A percentile compares a stretch with the other conserved stretches of the same genome.
phyloP scores from a whole-genome alignment of 2,329 filamentous ascomycete species.

The Dothidotthia symphoricarpi region DNA sequence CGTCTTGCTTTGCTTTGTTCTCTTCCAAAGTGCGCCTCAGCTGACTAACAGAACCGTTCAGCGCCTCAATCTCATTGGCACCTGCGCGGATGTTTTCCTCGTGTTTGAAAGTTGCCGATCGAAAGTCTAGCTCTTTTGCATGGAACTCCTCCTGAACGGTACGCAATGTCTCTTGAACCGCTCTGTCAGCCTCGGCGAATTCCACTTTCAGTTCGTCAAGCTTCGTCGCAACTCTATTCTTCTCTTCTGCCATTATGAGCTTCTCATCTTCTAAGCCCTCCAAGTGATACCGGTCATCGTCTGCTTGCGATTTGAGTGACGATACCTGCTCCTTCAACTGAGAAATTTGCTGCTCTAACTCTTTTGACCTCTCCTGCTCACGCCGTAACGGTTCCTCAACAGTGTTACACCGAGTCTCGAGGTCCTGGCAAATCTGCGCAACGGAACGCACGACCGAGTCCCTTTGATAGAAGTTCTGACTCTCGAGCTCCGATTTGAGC shows the following conservation, averaged over 20 bases:
- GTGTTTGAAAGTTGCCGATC: slow-evolving; percentile 17
- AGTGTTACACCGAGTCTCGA: slow-evolving; percentile 56
- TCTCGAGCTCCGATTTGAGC: slow-evolving; percentile 46
- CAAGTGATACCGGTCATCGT: slow-evolving; percentile 30
- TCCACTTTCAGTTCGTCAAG: slow-evolving; percentile 36
- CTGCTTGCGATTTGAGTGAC: slow-evolving; percentile 27
- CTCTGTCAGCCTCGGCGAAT: slow-evolving; percentile 39
- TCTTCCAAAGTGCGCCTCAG: slow-evolving; percentile 10
- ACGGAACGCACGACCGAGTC: slow-evolving; percentile 52
- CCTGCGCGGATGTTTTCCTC: slow-evolving; percentile 17
- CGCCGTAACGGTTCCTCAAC: slow-evolving; percentile 55
- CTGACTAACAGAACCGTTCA: slow-evolving; percentile 6
- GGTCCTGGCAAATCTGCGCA: slow-evolving; percentile 54
- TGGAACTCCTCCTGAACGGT: slow-evolving; percentile 22
- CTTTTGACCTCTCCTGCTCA: slow-evolving; percentile 42
- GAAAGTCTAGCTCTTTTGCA: slow-evolving; percentile 41
- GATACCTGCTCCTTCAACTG: slow-evolving; percentile 39
- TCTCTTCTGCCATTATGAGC: slow-evolving; percentile 36
- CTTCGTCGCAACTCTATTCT: slow-evolving; percentile 32
- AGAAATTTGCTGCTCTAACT: slow-evolving; percentile 34
- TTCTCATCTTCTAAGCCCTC: slow-evolving; percentile 41
- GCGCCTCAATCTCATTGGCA: slow-evolving; percentile 8
- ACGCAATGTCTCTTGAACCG: slow-evolving; percentile 31
- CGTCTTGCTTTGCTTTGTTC: slow-evolving; percentile 9
- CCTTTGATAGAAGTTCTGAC: slow-evolving; percentile 43